Conservation (phyloP, 2,329 filamentous ascomycete genomes). For the Gaeumannomyces sp. region DNA sequence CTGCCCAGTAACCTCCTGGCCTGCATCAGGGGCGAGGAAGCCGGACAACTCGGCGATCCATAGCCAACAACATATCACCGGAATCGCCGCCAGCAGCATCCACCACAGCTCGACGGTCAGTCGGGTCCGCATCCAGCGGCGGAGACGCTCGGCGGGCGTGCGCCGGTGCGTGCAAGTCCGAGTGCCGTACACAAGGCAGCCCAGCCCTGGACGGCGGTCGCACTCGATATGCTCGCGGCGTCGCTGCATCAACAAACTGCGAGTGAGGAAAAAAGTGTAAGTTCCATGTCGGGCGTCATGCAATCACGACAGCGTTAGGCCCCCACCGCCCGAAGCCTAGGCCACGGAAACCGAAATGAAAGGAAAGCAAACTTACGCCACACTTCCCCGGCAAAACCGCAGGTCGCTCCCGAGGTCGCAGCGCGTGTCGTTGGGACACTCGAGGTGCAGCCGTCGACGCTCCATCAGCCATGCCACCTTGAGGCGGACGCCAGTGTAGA, state of each 20-base stretch:
- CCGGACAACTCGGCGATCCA: conserved; percentile 24
- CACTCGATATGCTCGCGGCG: conserved; percentile 56
- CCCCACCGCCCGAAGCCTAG: background rate
- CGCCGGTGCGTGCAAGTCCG: conserved; percentile 38
- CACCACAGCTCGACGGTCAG: conserved; percentile 44
- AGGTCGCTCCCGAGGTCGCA: conserved; percentile 55
- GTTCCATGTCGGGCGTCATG: background rate
- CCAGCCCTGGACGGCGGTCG: conserved; percentile 49
- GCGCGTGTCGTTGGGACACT: conserved; percentile 53
- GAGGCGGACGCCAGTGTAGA: conserved; percentile 58
- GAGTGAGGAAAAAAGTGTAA: background rate
- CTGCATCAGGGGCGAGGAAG: background rate
- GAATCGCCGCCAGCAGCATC: conserved; percentile 36
- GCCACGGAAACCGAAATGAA: background rate
- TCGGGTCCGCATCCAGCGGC: conserved; percentile 36
- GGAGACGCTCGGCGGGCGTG: conserved; percentile 38
- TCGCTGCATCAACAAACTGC: conserved; percentile 52
- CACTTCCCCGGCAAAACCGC: conserved; percentile 53
- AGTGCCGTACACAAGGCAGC: conserved; percentile 50
- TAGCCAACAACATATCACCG: conserved; percentile 32
- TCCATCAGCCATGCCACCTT: conserved; percentile 66
- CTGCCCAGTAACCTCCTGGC: background rate
- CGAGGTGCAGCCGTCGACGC: conserved; percentile 54
- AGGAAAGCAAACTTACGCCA: conserved; percentile 37
- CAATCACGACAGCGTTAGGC: too few relatives aligned